Evolutionary conservation across 345 rosid genomes (phyloP), one percentile per base, ranked within the genome.

Genomic region (Populus deltoides): DNA sequence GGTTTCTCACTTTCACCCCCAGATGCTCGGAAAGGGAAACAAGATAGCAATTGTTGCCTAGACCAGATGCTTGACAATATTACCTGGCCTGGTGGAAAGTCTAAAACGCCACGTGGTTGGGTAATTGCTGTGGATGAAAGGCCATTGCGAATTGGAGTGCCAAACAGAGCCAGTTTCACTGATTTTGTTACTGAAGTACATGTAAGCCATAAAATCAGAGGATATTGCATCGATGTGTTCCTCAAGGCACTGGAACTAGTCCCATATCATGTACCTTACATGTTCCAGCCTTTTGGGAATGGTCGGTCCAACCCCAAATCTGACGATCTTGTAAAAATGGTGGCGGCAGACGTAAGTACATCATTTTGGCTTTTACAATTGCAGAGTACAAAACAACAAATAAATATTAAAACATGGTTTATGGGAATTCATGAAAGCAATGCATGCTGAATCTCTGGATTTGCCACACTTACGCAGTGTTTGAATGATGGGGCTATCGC

Each of bases 1-100:
- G 92, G 96, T 69, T 79, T 90, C 82, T 90, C 96, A 1, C 76
- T 87, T 83, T 70, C 82, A 66, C 85, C 90, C 16, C 90, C 92
- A 6, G 88, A 88, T 74, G 36, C 72, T 68, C 83, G 74, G 65
- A 76, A 38, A 80, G 75, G 74, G 18, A 68, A 81, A 68, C 78
- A 82, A 62, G 55, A 62, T 31, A 57, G 59, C 55, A 65, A 78
- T n/a, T 84, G 89, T 47, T 77, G 25, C 18, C 24, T n/a, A 49
- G 83, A 86, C 55, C 90, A 86, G 85, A 80, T 87, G 74, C 94
- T 95, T 79, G 76, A 25, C 39, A 63, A 38, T 57, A 85, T 95
- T 76, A 88, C 88, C 22, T 95, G 98, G 98, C 97, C 99, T 62
- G 90, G 99, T 75, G 96, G 93, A 78, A 83, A 86, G 57, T 81